Evolutionary conservation across 2,329 filamentous ascomycete genomes (phyloP).

Genomic region (Trichoderma sp.): DNA sequence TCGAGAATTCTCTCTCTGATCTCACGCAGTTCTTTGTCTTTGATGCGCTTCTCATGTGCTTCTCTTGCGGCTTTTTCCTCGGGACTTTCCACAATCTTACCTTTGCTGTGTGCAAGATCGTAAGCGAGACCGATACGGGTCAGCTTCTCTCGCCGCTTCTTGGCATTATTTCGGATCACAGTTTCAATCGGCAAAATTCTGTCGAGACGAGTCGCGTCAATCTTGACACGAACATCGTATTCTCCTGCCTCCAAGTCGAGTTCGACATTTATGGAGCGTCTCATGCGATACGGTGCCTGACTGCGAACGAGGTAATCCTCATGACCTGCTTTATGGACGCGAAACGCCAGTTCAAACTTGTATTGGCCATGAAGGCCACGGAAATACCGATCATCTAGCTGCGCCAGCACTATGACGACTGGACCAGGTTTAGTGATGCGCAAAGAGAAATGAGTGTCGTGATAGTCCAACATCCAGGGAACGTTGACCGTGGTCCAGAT

Average conservation of each 20-base stretch:
- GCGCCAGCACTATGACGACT: constrained; percentile 54
- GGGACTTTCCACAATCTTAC: constrained; percentile 45
- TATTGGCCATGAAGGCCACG: constrained; percentile 56
- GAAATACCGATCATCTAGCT: constrained; percentile 58
- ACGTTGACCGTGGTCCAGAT: constrained; percentile 51
- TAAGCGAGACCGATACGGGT: constrained; percentile 66
- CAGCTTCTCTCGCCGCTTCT: constrained; percentile 66
- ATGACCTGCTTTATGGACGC: constrained; percentile 47
- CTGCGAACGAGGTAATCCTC: constrained; percentile 56
- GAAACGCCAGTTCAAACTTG: constrained; percentile 51
- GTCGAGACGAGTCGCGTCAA: constrained; percentile 62
- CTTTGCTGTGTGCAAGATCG: constrained; percentile 67
- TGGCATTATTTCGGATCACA: constrained; percentile 62
- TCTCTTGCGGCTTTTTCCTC: constrained; percentile 48
- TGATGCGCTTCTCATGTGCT: constrained; percentile 43
- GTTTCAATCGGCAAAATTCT: constrained; percentile 57
- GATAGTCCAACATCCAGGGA: constrained; percentile 55
- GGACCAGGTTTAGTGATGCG: constrained; percentile 47
- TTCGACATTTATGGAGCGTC: constrained; percentile 72
- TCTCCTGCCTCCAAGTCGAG: constrained; percentile 69
- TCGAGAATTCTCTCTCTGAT: constrained; percentile 42
- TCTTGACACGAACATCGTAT: constrained; percentile 73
- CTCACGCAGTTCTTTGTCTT: constrained; percentile 36
- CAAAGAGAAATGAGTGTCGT: constrained; percentile 52
- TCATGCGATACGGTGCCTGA: constrained; percentile 57